Evolutionary conservation across 2,329 filamentous ascomycete genomes (phyloP).

Genomic region (Fusarium pseudocircinatum): DNA sequence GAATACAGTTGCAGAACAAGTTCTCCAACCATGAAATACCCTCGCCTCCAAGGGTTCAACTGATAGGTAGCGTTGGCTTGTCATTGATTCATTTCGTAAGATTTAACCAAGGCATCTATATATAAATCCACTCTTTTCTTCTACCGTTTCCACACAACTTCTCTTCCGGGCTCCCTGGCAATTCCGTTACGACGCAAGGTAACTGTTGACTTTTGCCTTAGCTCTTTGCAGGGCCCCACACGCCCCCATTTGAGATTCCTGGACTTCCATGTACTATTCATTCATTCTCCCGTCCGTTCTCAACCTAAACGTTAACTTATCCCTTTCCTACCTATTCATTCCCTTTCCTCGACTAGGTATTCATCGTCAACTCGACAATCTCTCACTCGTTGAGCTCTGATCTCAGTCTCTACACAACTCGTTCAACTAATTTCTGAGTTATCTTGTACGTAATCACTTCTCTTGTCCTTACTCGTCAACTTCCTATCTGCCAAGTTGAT

Average conservation of each 20-base stretch:
- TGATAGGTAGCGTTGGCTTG: neutral
- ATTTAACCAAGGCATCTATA: conserved; percentile 1
- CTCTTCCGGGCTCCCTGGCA: conserved; percentile 14
- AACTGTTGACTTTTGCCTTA: conserved; percentile 25
- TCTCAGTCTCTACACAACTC: neutral
- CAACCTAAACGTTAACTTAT: conserved; percentile 6
- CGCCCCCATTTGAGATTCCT: conserved; percentile 2
- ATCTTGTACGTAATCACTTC: neutral
- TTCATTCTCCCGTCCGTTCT: neutral
- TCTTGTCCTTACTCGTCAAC: neutral
- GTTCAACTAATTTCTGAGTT: neutral
- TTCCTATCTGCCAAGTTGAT: conserved; percentile 30
- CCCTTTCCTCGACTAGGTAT: neutral
- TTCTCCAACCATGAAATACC: neutral
- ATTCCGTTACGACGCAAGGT: conserved; percentile 15
- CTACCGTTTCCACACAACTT: conserved; percentile 16
- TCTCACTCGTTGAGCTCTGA: neutral
- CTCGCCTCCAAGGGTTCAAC: neutral
- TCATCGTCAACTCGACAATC: conserved; percentile 7
- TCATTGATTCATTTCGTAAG: conserved; percentile 2
- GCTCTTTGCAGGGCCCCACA: conserved; percentile 14
- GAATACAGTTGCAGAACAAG: neutral
- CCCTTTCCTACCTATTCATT: conserved; percentile 10
- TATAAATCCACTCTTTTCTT: conserved; percentile 11
- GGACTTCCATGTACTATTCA: neutral